Base-by-base conservation (phyloP, 345 rosid species). In the Microthlaspi erraticum region DNA sequence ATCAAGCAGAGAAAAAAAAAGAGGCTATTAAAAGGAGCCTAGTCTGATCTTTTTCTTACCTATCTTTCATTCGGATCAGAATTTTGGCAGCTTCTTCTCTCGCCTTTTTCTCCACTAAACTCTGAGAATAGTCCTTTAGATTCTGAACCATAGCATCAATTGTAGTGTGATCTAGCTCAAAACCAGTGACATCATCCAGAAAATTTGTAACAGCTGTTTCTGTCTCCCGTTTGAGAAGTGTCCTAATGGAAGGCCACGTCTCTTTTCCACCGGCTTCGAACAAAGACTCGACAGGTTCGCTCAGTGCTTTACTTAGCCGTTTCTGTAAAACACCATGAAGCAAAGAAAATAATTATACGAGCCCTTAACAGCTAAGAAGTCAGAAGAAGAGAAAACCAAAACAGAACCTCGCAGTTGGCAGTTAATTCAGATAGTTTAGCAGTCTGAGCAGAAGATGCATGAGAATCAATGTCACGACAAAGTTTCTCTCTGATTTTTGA, bases 61-160 rank as follows among this genome's bases (percentile, higher is more conserved):
- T 81, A 72, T 84, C 92, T 79, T 89, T 85, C 93, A 89, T 89
- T 78, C 74, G 81, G 63, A 86, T 84, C 66, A 89, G 72, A 79
- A 85, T 81, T 77, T 87, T 84, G 45, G 83, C 86, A 39, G 96
- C 91, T 70, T 83, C 88, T 79, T 89, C 89, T 80, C 83, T 89
- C 31, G 92, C 87, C 44, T 84, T 89, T 68, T 83, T 87, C 83
- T 78, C 85, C 54, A 87, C 89, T 50, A 89, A 36, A 71, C 80
- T 78, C 73, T 81, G 81, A 41, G 91, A 84, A 77, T 63, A 75
- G 29, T 81, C 74, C 70, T 81, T 79, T 54, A 89, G 70, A 60
- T 78, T 79, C 74, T 79, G 82, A 76, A 84, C 79, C 84, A 79
- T 78, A 59, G 38, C 74, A 60, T 83, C 83, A 71, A 66, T 29